Evolutionary conservation across 2,329 filamentous ascomycete genomes (phyloP).

Genomic region (Phaeophleospora eucalypticola): DNA sequence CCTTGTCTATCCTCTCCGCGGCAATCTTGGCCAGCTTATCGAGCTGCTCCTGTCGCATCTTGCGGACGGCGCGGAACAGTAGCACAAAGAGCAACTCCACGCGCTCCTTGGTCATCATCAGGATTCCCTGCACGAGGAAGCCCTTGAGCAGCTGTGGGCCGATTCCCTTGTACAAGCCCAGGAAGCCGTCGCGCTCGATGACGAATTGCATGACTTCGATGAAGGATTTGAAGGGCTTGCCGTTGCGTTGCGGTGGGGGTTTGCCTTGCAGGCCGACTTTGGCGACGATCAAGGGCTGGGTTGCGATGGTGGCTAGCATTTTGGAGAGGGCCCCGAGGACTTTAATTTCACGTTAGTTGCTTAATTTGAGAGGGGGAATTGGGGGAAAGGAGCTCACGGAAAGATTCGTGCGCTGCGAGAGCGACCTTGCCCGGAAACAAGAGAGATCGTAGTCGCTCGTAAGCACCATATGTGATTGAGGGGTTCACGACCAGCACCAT

Average conservation of each 20-base stretch:
- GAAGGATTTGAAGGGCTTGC: conserved; percentile 91
- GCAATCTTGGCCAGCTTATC: conserved; percentile 62
- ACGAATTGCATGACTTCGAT: conserved; percentile 94
- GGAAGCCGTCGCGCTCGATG: conserved; percentile 74
- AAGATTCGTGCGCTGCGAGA: conserved; percentile 81
- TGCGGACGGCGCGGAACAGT: conserved; percentile 75
- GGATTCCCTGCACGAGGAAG: conserved; percentile 83
- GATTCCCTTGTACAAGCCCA: conserved; percentile 94
- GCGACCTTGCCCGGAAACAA: conserved; percentile 73
- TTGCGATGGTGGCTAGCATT: conserved; percentile 81
- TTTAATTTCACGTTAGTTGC: conserved; percentile 16
- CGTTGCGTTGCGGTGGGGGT: conserved; percentile 75
- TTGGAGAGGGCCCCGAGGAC: conserved; percentile 93
- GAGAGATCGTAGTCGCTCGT: conserved; percentile 76
- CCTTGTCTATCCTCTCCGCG: conserved; percentile 54
- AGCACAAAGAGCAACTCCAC: conserved; percentile 86
- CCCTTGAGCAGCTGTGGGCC: conserved; percentile 91
- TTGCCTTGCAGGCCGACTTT: conserved; percentile 96
- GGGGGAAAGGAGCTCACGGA: conserved; percentile 59
- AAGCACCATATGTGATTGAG: conserved; percentile 95
- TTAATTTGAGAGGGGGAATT: neutral
- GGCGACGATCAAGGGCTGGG: conserved; percentile 93
- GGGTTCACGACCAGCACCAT: conserved; percentile 94
- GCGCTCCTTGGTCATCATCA: conserved; percentile 99
- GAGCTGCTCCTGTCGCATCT: conserved; percentile 65